Conservation (phyloP, 768 basidiomycete genomes). For the Melanogaster broomeanus region DNA sequence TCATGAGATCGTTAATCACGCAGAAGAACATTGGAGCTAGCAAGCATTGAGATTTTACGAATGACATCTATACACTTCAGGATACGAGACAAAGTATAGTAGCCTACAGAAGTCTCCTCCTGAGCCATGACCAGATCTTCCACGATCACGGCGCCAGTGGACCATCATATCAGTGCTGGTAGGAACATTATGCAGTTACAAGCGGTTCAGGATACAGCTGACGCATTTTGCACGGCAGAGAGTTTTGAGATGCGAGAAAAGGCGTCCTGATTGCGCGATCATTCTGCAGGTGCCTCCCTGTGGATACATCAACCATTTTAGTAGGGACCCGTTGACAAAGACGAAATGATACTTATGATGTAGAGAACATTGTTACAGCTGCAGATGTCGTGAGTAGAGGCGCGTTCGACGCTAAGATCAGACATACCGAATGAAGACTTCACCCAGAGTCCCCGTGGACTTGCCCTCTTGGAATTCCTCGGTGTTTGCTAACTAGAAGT, state of each 20-base stretch:
- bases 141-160: neutral
- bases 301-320: conserved; percentile 36
- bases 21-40: neutral
- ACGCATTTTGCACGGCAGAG: neutral
- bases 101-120: neutral
- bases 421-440: conserved; percentile 94
- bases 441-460: conserved; percentile 95
- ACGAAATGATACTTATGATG: conserved; percentile 71
- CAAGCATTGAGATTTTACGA: neutral
- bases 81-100: no score
- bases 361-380: conserved; percentile 97
- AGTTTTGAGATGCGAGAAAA: conserved; percentile 5
- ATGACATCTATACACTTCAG: no score
- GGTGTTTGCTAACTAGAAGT: conserved; percentile 87
- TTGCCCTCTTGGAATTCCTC: conserved; percentile 97
- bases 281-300: conserved; percentile 75
- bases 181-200: conserved; percentile 6
- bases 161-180: conserved; percentile 1
- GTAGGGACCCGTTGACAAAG: neutral
- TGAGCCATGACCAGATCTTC: neutral
- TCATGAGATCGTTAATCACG: no score
- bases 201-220: conserved; percentile 8
- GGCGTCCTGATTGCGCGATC: conserved; percentile 6
- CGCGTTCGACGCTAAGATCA: neutral
- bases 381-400: conserved; percentile 13